Base-by-base conservation (phyloP, 2,329 filamentous ascomycete species). In the Colletotrichum navitas region DNA sequence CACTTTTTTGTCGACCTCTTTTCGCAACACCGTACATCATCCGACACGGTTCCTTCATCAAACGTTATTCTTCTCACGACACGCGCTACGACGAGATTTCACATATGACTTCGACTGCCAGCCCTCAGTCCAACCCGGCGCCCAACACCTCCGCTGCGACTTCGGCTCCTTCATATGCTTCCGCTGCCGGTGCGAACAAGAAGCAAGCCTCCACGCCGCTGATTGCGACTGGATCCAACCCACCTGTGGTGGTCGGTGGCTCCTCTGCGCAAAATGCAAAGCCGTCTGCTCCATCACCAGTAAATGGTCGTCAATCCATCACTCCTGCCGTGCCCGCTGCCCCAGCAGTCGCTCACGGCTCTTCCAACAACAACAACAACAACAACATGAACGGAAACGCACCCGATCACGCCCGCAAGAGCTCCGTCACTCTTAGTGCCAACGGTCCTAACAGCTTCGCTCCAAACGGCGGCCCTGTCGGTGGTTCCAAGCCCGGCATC, bases 341-440 rank as follows among this genome's bases (percentile, higher is more conserved):
- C 75, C 87, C 91, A 75, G 85, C 86, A 74, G 89, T 92, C 76
- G 88, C 87, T 74, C 89, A 90, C 81, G 88, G 88, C 82, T 89
- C 86, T 78, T 68, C 65, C 26, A 87, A 87, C 78, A 83, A 47
- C n/a, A 47, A 66, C 34, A n/a, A n/a, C n/a, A n/a, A n/a, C n/a
- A 47, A 66, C 34, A 87, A 87, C 78, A 83, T 89, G 77, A 96
- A 97, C 89, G 93, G 93, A 76, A 84, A 85, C 76, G 82, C 87
- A 66, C 86, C 86, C 76, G 91, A 94, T 77, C 95, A 98, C 85
- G 88, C 87, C 79, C 90, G 94, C 80, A 97, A 97, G 84, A 91
- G 91, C 75, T 97, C 95, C 24, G 92, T 97, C 78, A 97, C 95
- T 78, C 97, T 98, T 86, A 94, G 90, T 81, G 92, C 94, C 76